A percentile compares a stretch with the other conserved stretches of the same genome.
phyloP scores from a whole-genome alignment of 2,329 filamentous ascomycete genomes.

The Magnaporthiopsis poae region DNA sequence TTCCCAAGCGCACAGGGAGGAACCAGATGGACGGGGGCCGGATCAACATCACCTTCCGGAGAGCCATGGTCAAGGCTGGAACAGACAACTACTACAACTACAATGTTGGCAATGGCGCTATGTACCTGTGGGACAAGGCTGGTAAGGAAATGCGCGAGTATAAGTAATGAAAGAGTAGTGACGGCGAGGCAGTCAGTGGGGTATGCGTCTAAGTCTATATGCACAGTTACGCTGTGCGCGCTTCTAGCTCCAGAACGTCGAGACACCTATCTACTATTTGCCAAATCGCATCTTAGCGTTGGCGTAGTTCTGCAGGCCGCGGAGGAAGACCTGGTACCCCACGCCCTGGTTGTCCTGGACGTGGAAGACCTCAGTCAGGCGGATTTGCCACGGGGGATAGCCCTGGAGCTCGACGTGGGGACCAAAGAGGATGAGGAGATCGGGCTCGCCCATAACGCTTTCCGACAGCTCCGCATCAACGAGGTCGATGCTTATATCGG shows the following conservation, averaged over 20 bases:
- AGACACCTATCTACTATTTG: constrained; percentile 29
- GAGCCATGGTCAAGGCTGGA: constrained; percentile 59
- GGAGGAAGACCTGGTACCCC: constrained; percentile 86
- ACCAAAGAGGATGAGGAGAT: constrained; percentile 78
- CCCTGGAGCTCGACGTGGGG: constrained; percentile 75
- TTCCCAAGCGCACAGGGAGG: constrained; percentile 62
- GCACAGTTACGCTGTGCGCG: too few relatives aligned
- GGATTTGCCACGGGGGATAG: constrained; percentile 93
- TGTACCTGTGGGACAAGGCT: constrained; percentile 57
- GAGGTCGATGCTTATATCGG: constrained; percentile 75
- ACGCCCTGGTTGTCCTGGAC: constrained; percentile 69
- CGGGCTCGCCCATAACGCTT: constrained; percentile 76
- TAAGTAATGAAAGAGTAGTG: constrained; percentile 14
- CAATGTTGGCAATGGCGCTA: constrained; percentile 61
- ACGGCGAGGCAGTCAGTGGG: neutral
- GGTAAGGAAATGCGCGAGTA: constrained; percentile 39
- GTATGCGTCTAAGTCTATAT: too few relatives aligned
- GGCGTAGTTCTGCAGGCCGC: constrained; percentile 73
- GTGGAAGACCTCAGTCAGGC: constrained; percentile 86
- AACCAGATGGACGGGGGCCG: constrained; percentile 52
- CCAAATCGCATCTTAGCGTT: constrained; percentile 83
- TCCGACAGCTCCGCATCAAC: constrained; percentile 79
- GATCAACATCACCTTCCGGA: constrained; percentile 71
- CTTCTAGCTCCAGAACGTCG: neutral
- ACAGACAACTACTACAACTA: constrained; percentile 80